phyloP scores from a whole-genome alignment of 2,329 filamentous ascomycete species.

The Diaporthe batatas region DNA sequence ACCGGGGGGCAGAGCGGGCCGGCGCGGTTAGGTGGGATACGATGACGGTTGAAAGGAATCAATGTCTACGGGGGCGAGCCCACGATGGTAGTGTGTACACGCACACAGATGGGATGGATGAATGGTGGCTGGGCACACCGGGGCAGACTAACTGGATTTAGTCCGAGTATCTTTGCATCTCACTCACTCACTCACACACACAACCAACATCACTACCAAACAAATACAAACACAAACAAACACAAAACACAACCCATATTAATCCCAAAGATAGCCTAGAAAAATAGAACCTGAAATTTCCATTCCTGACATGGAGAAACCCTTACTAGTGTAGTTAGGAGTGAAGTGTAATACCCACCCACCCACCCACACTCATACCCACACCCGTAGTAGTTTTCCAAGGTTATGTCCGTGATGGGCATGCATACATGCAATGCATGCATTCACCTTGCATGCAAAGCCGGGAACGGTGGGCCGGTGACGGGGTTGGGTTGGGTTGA shows the following conservation, averaged over 20 bases:
- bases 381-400: no score
- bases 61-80: background rate
- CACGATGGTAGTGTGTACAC: conserved; percentile 8
- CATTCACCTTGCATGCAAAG: conserved; percentile 1
- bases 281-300: conserved; percentile 17
- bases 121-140: conserved; percentile 22
- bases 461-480: conserved; percentile 4
- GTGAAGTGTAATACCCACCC: background rate
- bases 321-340: background rate
- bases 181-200: background rate
- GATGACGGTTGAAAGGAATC: conserved; percentile 1
- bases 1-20: background rate
- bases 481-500: no score
- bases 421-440: no score
- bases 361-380: no score
- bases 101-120: background rate
- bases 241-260: background rate
- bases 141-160: conserved; percentile 31
- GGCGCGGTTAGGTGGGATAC: conserved; percentile 25
- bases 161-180: background rate
- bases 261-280: background rate
- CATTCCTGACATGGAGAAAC: background rate
- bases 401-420: background rate
- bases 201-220: background rate
- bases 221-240: background rate